Evolutionary conservation across 2,329 filamentous ascomycete genomes (phyloP).

Genomic region (Metarhizium robertsii): DNA sequence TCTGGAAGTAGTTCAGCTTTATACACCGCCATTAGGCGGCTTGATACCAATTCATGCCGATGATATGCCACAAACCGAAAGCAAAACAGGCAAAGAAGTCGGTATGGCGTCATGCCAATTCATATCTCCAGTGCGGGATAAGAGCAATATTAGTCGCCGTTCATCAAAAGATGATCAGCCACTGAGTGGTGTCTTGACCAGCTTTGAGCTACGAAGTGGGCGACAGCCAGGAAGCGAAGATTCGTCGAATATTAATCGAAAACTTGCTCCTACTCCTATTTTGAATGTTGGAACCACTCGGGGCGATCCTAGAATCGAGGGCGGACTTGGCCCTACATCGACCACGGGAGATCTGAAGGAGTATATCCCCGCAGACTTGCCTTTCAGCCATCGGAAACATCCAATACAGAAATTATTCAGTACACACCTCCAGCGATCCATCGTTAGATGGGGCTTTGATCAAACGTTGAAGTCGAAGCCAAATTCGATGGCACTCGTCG

Average conservation of each 20-base stretch:
- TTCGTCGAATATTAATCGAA: neutral
- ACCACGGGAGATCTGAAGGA: conserved; percentile 2
- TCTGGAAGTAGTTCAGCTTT: conserved; percentile 32
- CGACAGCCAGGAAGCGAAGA: neutral
- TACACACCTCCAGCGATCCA: conserved; percentile 24
- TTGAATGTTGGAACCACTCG: neutral
- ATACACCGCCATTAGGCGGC: conserved; percentile 19
- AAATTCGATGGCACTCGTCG: conserved; percentile 6
- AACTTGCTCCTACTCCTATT: neutral
- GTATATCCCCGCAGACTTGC: conserved; percentile 30
- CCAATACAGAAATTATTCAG: conserved; percentile 39
- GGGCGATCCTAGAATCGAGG: neutral
- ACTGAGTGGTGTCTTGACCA: neutral
- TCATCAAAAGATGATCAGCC: neutral
- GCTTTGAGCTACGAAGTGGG: neutral
- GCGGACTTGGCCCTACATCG: neutral
- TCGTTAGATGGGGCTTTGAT: conserved; percentile 38
- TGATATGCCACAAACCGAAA: conserved; percentile 27
- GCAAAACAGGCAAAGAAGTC: neutral
- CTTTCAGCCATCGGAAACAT: conserved; percentile 30
- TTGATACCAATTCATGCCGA: conserved; percentile 33
- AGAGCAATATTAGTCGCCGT: neutral
- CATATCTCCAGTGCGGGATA: neutral
- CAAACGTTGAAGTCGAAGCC: conserved; percentile 19
- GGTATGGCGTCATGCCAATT: neutral